Percentiles rank a stretch among this genome's conserved stretches.
Evolutionary conservation across 192 early-diverging fungal genomes (phyloP).

Genomic region (Backusella australiensis): DNA sequence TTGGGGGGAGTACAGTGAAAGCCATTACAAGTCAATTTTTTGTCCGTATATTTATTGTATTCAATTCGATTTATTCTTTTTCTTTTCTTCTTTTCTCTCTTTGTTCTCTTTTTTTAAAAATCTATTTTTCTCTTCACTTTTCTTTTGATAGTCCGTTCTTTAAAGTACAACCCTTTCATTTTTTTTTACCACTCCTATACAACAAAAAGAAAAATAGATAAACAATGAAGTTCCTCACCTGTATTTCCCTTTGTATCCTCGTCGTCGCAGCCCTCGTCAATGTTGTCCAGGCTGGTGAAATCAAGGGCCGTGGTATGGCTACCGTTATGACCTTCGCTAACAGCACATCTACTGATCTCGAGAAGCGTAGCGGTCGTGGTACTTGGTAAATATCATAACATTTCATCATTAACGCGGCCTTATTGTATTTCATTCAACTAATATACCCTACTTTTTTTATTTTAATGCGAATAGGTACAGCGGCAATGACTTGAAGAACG

Average conservation of each 20-base stretch:
- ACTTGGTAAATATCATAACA: slow-evolving; percentile 25
- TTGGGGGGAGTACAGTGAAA: neutral
- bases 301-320: slow-evolving; percentile 24
- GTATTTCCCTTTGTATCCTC: neutral
- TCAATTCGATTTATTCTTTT: neutral
- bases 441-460: neutral
- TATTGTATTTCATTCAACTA: neutral
- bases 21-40: neutral
- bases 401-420: neutral
- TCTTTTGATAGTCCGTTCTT: slow-evolving; percentile 6
- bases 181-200: neutral
- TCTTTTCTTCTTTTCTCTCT: neutral
- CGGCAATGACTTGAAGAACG: slow-evolving; percentile 33
- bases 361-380: slow-evolving; percentile 20
- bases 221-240: slow-evolving; percentile 14
- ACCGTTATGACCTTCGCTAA: slow-evolving; percentile 6
- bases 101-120: neutral
- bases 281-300: neutral
- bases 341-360: slow-evolving; percentile 10
- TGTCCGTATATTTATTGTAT: neutral
- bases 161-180: neutral
- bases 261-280: slow-evolving; percentile 10
- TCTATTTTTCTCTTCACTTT: neutral
- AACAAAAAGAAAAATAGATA: slow-evolving; percentile 3
- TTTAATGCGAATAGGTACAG: slow-evolving; percentile 21